Evolutionary conservation across 2,329 filamentous ascomycete genomes (phyloP).

Genomic region (Exophiala spinifera): DNA sequence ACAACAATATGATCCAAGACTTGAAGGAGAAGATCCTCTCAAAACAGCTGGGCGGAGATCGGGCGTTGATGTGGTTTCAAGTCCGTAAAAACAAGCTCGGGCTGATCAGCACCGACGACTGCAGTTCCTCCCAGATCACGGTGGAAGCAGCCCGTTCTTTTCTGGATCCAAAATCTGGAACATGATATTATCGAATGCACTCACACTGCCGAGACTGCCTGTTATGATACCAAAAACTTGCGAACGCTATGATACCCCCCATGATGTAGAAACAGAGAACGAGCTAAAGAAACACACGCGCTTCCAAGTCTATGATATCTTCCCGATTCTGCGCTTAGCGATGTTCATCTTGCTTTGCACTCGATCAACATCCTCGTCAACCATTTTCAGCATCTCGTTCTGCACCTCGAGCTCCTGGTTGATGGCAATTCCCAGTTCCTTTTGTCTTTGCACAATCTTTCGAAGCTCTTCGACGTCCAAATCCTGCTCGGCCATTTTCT

Average conservation of each 20-base stretch:
- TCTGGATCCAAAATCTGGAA: conserved; percentile 8
- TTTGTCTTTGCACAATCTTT: conserved; percentile 58
- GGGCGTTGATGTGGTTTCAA: conserved; percentile 78
- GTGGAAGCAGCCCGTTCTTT: conserved; percentile 14
- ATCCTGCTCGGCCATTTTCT: conserved; percentile 62
- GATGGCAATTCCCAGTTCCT: conserved; percentile 61
- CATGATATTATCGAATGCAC: neutral
- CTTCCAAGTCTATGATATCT: conserved; percentile 40
- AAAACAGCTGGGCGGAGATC: conserved; percentile 70
- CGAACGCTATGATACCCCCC: conserved; percentile 6
- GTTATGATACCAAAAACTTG: neutral
- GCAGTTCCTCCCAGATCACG: conserved; percentile 6
- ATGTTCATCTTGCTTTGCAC: conserved; percentile 47
- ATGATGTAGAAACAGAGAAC: neutral
- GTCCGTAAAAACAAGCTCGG: conserved; percentile 67
- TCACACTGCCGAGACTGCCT: neutral
- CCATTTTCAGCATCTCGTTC: conserved; percentile 57
- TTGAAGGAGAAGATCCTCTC: conserved; percentile 70
- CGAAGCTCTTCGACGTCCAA: conserved; percentile 57
- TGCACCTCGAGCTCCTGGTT: conserved; percentile 61
- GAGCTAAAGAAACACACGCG: neutral
- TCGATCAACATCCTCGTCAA: conserved; percentile 57
- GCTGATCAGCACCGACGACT: conserved; percentile 51
- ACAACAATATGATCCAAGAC: conserved; percentile 68
- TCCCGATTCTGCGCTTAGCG: conserved; percentile 46